Conservation (phyloP, 495 filamentous ascomycete species). For the Friedmanniomyces endolithicus region DNA sequence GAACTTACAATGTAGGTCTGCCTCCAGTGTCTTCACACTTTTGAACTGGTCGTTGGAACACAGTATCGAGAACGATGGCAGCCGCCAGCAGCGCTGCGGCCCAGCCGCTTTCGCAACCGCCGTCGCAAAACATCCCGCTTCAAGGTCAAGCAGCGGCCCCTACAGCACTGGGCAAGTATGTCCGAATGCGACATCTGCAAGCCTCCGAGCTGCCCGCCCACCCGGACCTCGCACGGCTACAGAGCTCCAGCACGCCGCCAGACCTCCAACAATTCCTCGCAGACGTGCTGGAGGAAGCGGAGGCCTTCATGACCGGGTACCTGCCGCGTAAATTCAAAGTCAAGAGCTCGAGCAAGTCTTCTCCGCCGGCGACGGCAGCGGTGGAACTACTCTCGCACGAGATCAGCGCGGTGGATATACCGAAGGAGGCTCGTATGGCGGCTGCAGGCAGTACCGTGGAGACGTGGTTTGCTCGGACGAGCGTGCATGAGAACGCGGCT, state of each 20-base stretch:
- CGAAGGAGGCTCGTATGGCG: conserved; percentile 16
- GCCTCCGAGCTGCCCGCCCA: conserved; percentile 15
- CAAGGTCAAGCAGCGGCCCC: neutral
- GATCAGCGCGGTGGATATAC: conserved; percentile 32
- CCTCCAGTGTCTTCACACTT: no score
- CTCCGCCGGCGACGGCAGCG: conserved; percentile 34
- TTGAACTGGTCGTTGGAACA: neutral
- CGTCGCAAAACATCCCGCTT: neutral
- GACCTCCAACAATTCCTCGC: conserved; percentile 14
- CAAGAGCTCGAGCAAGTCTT: conserved; percentile 33
- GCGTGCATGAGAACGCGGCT: conserved; percentile 44
- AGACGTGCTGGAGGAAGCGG: conserved; percentile 42
- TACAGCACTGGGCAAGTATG: neutral
- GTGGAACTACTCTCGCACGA: conserved; percentile 37
- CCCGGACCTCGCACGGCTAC: conserved; percentile 11
- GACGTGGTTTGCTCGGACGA: conserved; percentile 56
- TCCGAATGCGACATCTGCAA: conserved; percentile 9
- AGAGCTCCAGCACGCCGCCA: conserved; percentile 7
- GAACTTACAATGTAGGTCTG: no score
- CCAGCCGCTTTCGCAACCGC: neutral
- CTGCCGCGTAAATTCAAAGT: conserved; percentile 32
- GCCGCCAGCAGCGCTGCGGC: neutral
- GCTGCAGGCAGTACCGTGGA: conserved; percentile 32
- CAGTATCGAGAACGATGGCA: neutral
- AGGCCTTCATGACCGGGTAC: conserved; percentile 40